A percentile compares a stretch with the other conserved stretches of the same genome.
Evolutionary conservation across 1,139 yeast genomes (phyloP).

Genomic region (Scheffersomyces illinoinensis): DNA sequence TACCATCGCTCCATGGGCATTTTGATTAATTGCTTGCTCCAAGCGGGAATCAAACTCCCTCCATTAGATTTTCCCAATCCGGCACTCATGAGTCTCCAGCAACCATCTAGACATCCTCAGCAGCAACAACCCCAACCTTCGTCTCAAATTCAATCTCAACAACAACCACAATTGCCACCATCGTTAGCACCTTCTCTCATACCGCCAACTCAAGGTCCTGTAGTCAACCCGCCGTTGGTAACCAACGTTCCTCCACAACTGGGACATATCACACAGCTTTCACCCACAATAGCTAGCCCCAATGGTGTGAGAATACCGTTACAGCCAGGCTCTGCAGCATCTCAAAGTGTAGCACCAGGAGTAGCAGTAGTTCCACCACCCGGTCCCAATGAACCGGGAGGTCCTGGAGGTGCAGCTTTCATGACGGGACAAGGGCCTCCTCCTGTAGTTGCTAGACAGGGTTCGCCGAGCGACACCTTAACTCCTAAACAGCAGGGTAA

Average conservation of each 20-base stretch:
- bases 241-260: constrained; percentile 4
- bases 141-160: constrained; percentile 3
- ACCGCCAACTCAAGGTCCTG: constrained; percentile 6
- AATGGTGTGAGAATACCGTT: background rate
- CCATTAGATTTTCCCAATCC: constrained; percentile 57
- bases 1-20: constrained; percentile 52
- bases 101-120: constrained; percentile 11
- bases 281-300: background rate
- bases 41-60: constrained; percentile 69
- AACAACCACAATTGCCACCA: background rate
- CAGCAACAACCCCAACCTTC: constrained; percentile 9
- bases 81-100: constrained; percentile 21
- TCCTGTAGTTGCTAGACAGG: constrained; percentile 2
- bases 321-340: background rate
- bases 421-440: background rate
- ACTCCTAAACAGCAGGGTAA: constrained; percentile 12
- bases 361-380: constrained; percentile 7
- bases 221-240: constrained; percentile 9
- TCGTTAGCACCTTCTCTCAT: constrained; percentile 4
- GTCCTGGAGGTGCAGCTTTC: background rate
- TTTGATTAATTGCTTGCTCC: constrained; percentile 49
- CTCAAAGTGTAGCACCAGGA: constrained; percentile 10
- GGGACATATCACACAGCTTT: constrained; percentile 3
- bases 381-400: background rate
- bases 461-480: constrained; percentile 8